phyloP scores from a whole-genome alignment of 2,329 filamentous ascomycete species.

The Teratosphaeria epicoccoides region DNA sequence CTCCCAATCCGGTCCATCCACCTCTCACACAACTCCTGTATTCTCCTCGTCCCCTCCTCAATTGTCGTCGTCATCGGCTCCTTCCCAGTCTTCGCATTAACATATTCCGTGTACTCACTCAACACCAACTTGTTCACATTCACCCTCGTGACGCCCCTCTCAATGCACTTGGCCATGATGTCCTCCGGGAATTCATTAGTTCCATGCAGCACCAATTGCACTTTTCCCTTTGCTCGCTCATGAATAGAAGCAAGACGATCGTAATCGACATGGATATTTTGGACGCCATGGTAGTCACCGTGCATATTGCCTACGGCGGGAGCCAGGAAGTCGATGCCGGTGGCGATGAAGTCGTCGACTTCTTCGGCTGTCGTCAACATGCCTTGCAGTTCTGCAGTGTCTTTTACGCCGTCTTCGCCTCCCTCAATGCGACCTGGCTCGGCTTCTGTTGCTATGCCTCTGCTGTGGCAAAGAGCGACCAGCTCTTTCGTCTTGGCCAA shows the following conservation, averaged over 20 bases:
- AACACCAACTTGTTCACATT: constrained; percentile 51
- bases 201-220: constrained; percentile 47
- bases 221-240: constrained; percentile 35
- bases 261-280: constrained; percentile 52
- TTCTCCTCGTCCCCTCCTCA: constrained; percentile 35
- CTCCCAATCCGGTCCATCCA: constrained; percentile 44
- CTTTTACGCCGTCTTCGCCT: constrained; percentile 63
- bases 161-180: constrained; percentile 45
- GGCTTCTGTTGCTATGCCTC: constrained; percentile 58
- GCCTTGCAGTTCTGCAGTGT: constrained; percentile 52
- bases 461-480: constrained; percentile 51
- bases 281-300: constrained; percentile 60
- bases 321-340: constrained; percentile 63
- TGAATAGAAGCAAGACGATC: constrained; percentile 42
- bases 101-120: constrained; percentile 39
- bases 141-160: constrained; percentile 44
- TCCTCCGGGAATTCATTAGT: constrained; percentile 48
- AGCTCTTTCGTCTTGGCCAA: constrained; percentile 53
- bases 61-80: constrained; percentile 44
- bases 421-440: constrained; percentile 63
- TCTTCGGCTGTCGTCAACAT: constrained; percentile 59
- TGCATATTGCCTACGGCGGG: constrained; percentile 70
- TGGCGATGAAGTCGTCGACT: constrained; percentile 58
- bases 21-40: constrained; percentile 39
- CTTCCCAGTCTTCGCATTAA: constrained; percentile 39